These are phyloP conservation scores for Actinomortierella ambigua DNA, from an alignment of 371 early-diverging fungal species.

Conservation along the genomic window DNA sequence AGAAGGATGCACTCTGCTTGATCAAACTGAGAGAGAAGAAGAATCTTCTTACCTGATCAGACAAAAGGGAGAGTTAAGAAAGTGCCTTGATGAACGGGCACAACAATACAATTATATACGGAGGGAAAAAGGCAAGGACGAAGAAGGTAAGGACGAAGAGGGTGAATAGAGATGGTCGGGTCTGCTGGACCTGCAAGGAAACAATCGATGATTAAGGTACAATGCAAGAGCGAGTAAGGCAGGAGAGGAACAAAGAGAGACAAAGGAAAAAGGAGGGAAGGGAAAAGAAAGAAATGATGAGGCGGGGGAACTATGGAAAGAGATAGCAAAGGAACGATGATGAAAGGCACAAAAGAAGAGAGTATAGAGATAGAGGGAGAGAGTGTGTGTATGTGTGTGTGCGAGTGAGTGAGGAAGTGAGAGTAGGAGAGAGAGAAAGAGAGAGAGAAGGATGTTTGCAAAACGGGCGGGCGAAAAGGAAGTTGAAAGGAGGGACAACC, in stretches of 20 bases:
- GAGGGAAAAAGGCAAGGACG: background rate
- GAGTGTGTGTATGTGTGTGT: no score
- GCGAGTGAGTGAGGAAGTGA: no score
- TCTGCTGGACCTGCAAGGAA: background rate
- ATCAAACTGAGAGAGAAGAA: background rate
- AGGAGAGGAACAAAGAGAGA: background rate
- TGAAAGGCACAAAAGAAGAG: background rate
- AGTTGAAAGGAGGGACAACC: no score
- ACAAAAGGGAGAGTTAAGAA: background rate
- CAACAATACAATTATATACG: background rate
- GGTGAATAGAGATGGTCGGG: slow-evolving; percentile 1
- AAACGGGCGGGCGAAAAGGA: no score
- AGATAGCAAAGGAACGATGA: background rate
- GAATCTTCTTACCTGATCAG: slow-evolving; percentile 1
- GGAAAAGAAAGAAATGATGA: background rate
- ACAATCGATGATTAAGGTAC: background rate
- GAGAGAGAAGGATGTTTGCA: no score
- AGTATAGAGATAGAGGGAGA: no score
- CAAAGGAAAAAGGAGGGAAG: background rate
- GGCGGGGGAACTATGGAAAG: background rate
- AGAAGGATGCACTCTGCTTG: no score
- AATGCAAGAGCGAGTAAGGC: background rate
- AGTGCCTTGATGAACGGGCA: no score
- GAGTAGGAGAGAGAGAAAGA: no score
- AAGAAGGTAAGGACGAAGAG: background rate